A percentile compares a stretch with the other conserved stretches of the same genome.
Evolutionary conservation across 2,329 filamentous ascomycete genomes (phyloP).

Genomic region (Talaromyces albobiverticillius): DNA sequence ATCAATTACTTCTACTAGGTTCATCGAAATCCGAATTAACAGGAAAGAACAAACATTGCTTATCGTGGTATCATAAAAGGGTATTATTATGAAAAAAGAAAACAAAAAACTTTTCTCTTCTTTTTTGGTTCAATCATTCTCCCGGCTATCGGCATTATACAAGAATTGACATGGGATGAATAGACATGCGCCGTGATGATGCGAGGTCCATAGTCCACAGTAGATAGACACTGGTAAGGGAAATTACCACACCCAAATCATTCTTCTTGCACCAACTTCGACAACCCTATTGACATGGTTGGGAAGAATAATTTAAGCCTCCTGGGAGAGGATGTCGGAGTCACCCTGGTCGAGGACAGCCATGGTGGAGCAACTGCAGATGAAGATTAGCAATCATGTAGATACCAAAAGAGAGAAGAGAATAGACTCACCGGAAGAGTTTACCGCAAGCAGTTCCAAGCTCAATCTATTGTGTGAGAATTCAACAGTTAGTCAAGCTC

Average conservation of each 20-base stretch:
- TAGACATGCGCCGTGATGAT: not conserved
- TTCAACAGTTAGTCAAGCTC: conserved; percentile 51
- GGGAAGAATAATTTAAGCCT: conserved; percentile 11
- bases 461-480: conserved; percentile 71
- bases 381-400: not conserved
- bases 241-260: not conserved
- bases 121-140: not conserved
- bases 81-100: not conserved
- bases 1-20: not conserved
- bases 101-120: not conserved
- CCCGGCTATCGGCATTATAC: not conserved
- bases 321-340: conserved; percentile 77
- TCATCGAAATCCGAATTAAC: not conserved
- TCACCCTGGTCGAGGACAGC: conserved; percentile 95
- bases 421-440: conserved; percentile 67
- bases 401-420: not conserved
- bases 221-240: not conserved
- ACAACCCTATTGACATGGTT: conserved; percentile 31
- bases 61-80: conserved; percentile 13
- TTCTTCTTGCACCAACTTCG: not conserved
- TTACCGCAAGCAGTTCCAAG: conserved; percentile 98
- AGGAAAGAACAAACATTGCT: conserved; percentile 6
- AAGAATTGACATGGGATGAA: not conserved
- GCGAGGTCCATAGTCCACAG: too few relatives aligned
- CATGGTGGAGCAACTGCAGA: conserved; percentile 80